These are phyloP conservation scores for Penicillium nucicola DNA, from an alignment of 495 filamentous ascomycete species.

Conservation along the genomic window DNA sequence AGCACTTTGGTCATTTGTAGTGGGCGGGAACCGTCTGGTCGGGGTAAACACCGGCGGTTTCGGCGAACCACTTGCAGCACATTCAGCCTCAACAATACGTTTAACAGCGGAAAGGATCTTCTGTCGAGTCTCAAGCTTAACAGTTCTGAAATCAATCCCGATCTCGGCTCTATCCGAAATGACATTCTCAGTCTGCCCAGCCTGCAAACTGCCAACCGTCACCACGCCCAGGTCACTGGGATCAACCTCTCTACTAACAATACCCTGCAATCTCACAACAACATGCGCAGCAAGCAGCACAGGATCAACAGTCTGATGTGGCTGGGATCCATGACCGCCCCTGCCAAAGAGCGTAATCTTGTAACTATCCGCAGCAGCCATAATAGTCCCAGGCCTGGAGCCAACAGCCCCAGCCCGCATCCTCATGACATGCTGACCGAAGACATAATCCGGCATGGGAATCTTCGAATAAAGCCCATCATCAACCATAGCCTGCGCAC, in stretches of 20 bases:
- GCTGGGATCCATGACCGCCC: constrained; percentile 50
- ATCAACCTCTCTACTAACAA: constrained; percentile 49
- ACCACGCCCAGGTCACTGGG: constrained; percentile 48
- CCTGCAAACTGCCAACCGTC: constrained; percentile 50
- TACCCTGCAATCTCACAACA: constrained; percentile 46
- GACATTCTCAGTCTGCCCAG: constrained; percentile 52
- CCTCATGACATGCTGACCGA: constrained; percentile 53
- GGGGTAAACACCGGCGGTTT: constrained; percentile 41
- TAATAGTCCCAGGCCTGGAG: constrained; percentile 37
- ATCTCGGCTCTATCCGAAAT: constrained; percentile 48
- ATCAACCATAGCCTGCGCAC: constrained; percentile 53
- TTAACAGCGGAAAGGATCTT: constrained; percentile 37
- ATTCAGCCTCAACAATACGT: constrained; percentile 52
- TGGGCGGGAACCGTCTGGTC: constrained; percentile 45
- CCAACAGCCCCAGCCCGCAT: constrained; percentile 42
- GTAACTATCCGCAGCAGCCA: constrained; percentile 49
- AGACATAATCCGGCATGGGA: constrained; percentile 46
- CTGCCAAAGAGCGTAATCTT: constrained; percentile 50
- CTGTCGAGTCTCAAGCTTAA: constrained; percentile 36
- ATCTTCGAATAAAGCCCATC: constrained; percentile 48
- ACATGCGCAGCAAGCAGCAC: constrained; percentile 47
- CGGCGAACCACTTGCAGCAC: constrained; percentile 43
- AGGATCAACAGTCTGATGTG: constrained; percentile 51
- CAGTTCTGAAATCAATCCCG: constrained; percentile 44
- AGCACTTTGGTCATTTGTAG: constrained; percentile 33